phyloP scores from a whole-genome alignment of 805 yeast species.

The Suhomyces sp. region DNA sequence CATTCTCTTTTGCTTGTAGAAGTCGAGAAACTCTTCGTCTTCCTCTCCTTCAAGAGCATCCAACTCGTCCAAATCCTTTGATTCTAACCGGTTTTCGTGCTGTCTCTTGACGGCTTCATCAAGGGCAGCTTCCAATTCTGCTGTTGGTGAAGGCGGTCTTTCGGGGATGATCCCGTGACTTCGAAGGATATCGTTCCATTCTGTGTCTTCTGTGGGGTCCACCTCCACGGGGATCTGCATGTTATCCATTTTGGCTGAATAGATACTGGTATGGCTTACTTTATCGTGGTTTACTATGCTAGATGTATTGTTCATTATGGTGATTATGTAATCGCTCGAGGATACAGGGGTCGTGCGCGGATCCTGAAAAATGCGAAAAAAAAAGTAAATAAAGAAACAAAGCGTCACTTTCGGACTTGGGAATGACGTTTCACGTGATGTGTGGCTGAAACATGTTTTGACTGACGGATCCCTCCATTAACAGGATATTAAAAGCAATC shows the following conservation, averaged over 20 bases:
- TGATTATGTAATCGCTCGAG: too few species aligned
- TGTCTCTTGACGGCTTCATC: slow-evolving; percentile 78
- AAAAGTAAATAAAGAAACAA: too few species aligned
- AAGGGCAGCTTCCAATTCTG: slow-evolving; percentile 80
- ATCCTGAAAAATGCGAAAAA: too few species aligned
- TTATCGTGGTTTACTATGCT: too few species aligned
- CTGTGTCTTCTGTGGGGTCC: slow-evolving; percentile 95
- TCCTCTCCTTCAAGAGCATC: slow-evolving; percentile 91
- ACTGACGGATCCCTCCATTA: too few species aligned
- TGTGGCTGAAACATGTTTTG: too few species aligned
- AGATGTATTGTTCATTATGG: too few species aligned
- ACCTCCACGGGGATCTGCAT: slow-evolving; percentile 75
- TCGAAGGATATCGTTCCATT: slow-evolving; percentile 96
- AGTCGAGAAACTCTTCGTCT: slow-evolving; percentile 82
- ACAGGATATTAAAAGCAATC: too few species aligned
- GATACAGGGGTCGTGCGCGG: too few species aligned
- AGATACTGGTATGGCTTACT: too few species aligned
- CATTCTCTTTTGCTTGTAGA: slow-evolving; percentile 74
- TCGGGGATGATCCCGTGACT: slow-evolving; percentile 90
- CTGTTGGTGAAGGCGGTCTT: slow-evolving; percentile 85
- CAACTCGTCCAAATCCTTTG: slow-evolving; percentile 73
- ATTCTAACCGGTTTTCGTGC: slow-evolving; percentile 80
- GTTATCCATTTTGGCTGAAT: slow-evolving; percentile 9
- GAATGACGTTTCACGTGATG: too few species aligned
- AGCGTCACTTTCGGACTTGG: too few species aligned